Evolutionary conservation across 1,139 yeast genomes (phyloP).

Genomic region (Torulaspora pretoriensis): DNA sequence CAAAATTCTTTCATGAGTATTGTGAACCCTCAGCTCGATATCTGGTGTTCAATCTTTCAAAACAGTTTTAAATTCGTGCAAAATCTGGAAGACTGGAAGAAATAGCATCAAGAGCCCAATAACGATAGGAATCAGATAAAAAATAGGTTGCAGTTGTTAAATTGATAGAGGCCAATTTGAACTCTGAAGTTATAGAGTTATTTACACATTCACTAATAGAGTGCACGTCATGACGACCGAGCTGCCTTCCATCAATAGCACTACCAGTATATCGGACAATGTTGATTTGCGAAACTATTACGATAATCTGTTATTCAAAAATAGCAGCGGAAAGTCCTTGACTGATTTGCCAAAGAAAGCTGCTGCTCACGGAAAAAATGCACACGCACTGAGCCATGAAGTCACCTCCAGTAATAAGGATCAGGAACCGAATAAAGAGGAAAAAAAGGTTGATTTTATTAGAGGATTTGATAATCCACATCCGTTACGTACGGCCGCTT

Average conservation of each 20-base stretch:
- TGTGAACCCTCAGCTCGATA: background rate
- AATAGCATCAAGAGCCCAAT: background rate
- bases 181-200: background rate
- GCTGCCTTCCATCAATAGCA: slow-evolving; percentile 36
- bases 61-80: background rate
- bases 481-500: background rate
- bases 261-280: slow-evolving; percentile 36
- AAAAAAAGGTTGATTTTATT: slow-evolving; percentile 26
- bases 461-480: slow-evolving; percentile 22
- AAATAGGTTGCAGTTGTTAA: background rate
- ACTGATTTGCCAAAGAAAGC: slow-evolving; percentile 33
- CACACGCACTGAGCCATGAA: slow-evolving; percentile 4
- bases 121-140: too few relatives aligned
- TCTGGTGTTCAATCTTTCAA: background rate
- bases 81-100: background rate
- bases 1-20: background rate
- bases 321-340: slow-evolving; percentile 34
- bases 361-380: slow-evolving; percentile 4
- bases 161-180: slow-evolving; percentile 1
- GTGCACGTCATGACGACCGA: slow-evolving; percentile 18
- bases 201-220: background rate
- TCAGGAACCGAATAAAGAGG: slow-evolving; percentile 3
- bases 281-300: slow-evolving; percentile 34
- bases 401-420: background rate
- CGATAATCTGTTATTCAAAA: slow-evolving; percentile 34